phyloP scores from a whole-genome alignment of 1,284 basidiomycete genomes.

The Ceratobasidium sp. region DNA sequence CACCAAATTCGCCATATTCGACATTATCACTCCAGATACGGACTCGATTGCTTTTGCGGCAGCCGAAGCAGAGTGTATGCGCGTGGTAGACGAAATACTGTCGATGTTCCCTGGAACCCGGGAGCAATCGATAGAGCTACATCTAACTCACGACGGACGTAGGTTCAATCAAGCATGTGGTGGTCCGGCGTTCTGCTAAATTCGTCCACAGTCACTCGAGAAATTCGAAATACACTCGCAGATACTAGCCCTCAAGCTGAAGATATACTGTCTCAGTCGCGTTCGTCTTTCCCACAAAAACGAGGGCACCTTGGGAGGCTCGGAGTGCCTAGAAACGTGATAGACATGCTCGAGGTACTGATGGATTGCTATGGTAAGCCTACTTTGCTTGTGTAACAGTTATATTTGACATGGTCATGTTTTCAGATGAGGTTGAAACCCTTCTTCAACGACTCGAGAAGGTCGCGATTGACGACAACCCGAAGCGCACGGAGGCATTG shows the following conservation, averaged over 20 bases:
- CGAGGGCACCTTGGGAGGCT: constrained; percentile 65
- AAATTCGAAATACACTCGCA: constrained; percentile 14
- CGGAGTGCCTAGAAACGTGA: constrained; percentile 44
- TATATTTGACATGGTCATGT: background rate
- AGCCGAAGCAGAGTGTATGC: constrained; percentile 74
- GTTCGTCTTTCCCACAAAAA: constrained; percentile 71
- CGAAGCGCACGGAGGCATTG: constrained; percentile 52
- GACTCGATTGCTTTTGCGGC: constrained; percentile 65
- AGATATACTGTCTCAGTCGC: constrained; percentile 68
- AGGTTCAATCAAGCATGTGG: constrained; percentile 2
- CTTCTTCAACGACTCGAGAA: constrained; percentile 69
- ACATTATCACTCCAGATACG: constrained; percentile 80
- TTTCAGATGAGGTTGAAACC: constrained; percentile 61
- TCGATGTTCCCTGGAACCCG: constrained; percentile 70
- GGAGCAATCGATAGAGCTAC: constrained; percentile 28
- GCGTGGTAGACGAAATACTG: constrained; percentile 71
- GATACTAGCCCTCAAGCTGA: constrained; percentile 47
- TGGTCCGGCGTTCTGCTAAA: background rate
- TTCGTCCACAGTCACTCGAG: constrained; percentile 12
- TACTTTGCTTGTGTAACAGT: constrained; percentile 46
- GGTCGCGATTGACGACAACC: constrained; percentile 62
- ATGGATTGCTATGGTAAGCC: constrained; percentile 63
- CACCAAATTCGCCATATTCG: constrained; percentile 77
- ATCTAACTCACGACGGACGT: constrained; percentile 34
- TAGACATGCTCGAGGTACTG: constrained; percentile 70